Conservation (phyloP, 2,329 filamentous ascomycete species). For the Cladosporium sp. region DNA sequence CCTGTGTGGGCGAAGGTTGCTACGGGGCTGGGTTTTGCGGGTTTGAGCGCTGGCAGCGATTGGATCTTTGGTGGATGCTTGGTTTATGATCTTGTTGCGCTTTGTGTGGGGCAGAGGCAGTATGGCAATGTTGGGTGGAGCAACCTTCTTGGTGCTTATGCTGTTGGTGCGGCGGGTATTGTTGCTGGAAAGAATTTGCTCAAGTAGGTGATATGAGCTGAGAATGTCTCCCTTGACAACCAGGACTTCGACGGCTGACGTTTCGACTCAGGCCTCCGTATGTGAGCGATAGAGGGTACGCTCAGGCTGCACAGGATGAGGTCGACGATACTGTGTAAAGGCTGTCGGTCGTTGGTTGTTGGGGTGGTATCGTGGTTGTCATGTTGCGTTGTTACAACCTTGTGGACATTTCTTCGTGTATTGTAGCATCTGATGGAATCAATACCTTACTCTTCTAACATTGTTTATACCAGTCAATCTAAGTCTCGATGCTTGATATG, state of each 20-base stretch:
- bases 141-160: conserved; percentile 48
- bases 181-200: conserved; percentile 50
- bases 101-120: conserved; percentile 53
- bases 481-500: no score
- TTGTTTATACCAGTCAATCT: no score
- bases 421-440: neutral
- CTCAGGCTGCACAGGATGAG: conserved; percentile 25
- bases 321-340: conserved; percentile 23
- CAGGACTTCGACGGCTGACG: conserved; percentile 4
- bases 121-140: conserved; percentile 46
- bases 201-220: conserved; percentile 41
- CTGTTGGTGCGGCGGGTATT: conserved; percentile 50
- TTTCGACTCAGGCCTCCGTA: conserved; percentile 28
- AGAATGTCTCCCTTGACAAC: no score
- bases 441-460: no score
- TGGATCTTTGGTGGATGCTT: conserved; percentile 59
- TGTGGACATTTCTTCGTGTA: neutral
- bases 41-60: conserved; percentile 48
- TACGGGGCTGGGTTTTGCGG: conserved; percentile 53
- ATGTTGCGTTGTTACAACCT: neutral
- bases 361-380: neutral
- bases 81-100: conserved; percentile 54
- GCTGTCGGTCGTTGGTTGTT: neutral
- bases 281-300: conserved; percentile 22
- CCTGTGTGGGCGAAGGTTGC: conserved; percentile 46